Base-by-base conservation (phyloP, 2,329 filamentous ascomycete species). In the Geosmithia putterillii region DNA sequence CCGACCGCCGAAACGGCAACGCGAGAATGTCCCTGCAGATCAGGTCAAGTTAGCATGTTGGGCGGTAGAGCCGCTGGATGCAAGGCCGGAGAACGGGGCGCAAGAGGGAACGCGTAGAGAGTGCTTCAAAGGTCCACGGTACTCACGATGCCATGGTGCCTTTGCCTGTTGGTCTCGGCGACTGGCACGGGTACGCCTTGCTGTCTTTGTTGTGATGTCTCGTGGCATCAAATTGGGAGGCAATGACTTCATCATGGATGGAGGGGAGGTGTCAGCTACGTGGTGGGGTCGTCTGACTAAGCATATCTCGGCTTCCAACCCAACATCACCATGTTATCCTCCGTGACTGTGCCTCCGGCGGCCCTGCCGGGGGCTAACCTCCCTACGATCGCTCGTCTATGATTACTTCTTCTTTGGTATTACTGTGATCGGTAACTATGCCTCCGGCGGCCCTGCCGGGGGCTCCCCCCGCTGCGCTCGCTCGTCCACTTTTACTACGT, bases 1-100 rank as follows among this genome's bases (percentile, higher is more conserved):
- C 79, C 42, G 88, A 90, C 58, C 82, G 85, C 54, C 90, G 86
- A 64, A 96, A 96, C 8, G 90, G 89, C 48, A 95, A 72, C 58
- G 81, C 79, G 44, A 94, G 74, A 49, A 85, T 79, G 59, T 80
- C 83, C 52, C 59, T 45, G 22, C 38, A 9, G 10, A 28, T 19
- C 21, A 41, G 15, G 10, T 32, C n/a, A n/a, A n/a, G n/a, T n/a
- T n/a, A n/a, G n/a, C n/a, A n/a, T n/a, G n/a, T n/a, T n/a, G n/a
- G n/a, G n/a, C n/a, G n/a, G n/a, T n/a, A n/a, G n/a, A n/a, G n/a
- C n/a, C n/a, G n/a, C n/a, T n/a, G n/a, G n/a, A n/a, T n/a, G n/a
- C n/a, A n/a, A n/a, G n/a, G n/a, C n/a, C n/a, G n/a, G n/a, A n/a
- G n/a, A n/a, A n/a, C n/a, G n/a, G n/a, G n/a, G n/a, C n/a, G n/a